Evolutionary conservation across 768 basidiomycete species (phyloP).

Genomic region (Serendipita sp.): DNA sequence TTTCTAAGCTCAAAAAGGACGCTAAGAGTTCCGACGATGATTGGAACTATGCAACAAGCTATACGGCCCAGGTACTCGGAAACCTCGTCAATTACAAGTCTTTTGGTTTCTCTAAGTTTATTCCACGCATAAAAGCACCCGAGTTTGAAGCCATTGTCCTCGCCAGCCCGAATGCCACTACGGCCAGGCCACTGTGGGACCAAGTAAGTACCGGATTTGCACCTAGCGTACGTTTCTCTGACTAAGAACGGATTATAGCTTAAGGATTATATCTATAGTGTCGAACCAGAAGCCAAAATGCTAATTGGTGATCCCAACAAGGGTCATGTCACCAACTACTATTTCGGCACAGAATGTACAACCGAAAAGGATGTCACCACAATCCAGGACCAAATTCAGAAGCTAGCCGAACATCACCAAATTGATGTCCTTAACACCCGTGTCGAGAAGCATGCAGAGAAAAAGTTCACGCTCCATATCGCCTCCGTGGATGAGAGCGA

Average conservation of each 20-base stretch:
- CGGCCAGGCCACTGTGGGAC: slow-evolving; percentile 42
- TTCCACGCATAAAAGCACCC: slow-evolving; percentile 47
- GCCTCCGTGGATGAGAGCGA: slow-evolving; percentile 40
- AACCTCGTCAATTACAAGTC: slow-evolving; percentile 49
- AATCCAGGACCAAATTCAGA: slow-evolving; percentile 38
- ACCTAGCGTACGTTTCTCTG: neutral
- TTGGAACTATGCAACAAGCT: slow-evolving; percentile 58
- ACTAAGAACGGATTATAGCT: slow-evolving; percentile 27
- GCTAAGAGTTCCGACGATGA: slow-evolving; percentile 42
- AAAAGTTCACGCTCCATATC: slow-evolving; percentile 53
- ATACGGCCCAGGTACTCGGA: slow-evolving; percentile 36
- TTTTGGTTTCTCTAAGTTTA: slow-evolving; percentile 76
- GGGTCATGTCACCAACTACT: slow-evolving; percentile 76
- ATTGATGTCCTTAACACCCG: slow-evolving; percentile 72
- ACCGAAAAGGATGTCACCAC: slow-evolving; percentile 64
- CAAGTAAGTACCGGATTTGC: slow-evolving; percentile 14
- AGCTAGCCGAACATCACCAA: slow-evolving; percentile 47
- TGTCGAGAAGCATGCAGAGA: slow-evolving; percentile 48
- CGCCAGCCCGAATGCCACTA: slow-evolving; percentile 33
- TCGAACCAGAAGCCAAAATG: slow-evolving; percentile 45
- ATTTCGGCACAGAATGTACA: slow-evolving; percentile 48
- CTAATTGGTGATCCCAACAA: slow-evolving; percentile 60
- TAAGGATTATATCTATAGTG: slow-evolving; percentile 57
- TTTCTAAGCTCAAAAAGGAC: slow-evolving; percentile 34
- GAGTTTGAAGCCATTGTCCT: slow-evolving; percentile 50